Evolutionary conservation across 495 filamentous ascomycete genomes (phyloP), one percentile per base, ranked within the genome.

Genomic region (Penicillium flavigenum): DNA sequence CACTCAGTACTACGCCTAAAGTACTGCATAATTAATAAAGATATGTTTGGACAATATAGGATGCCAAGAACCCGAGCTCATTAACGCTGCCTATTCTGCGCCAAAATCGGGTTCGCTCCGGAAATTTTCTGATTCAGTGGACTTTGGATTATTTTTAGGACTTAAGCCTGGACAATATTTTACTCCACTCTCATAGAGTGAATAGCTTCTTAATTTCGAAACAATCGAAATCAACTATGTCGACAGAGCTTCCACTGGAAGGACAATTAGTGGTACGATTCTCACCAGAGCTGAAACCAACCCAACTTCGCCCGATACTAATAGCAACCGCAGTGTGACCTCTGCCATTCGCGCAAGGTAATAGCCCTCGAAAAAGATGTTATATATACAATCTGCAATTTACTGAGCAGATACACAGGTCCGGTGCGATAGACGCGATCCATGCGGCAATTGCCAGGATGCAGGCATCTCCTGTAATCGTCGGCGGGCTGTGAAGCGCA

Each of bases 331-430:
- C 45, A 67, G 64, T 67, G 64, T 54, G 64, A 67, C 20, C 36
- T 52, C 6, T 67, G 64, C 29, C 61, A 67, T 58, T 47, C 59
- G 5, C 64, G 64, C 44, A 67, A 67, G 59, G 64, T 66, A 61
- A 36, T 20, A 46, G 4, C 1, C 7, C 9, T 12, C 26, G 6
- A 14, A 24, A 12, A 19, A 22, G 8, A 2, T 10, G 8, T 27
- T 7, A 31, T 31, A 17, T 17, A 2, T 47, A 17, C 1, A 53
- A 16, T 38, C 12, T 24, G 46, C 53, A 24, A 7, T 11, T 14
- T 27, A 4, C 49, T 42, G 20, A 54, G 11, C 6, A 22, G 4
- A 32, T 24, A 19, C 46, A n/a, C 31, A 66, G 64, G 64, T 67
- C 42, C 64, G 64, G 11, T 67, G 64, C 44, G 58, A 67, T 53